phyloP scores from a whole-genome alignment of 2,329 filamentous ascomycete genomes.

The Phialophora verrucosa region DNA sequence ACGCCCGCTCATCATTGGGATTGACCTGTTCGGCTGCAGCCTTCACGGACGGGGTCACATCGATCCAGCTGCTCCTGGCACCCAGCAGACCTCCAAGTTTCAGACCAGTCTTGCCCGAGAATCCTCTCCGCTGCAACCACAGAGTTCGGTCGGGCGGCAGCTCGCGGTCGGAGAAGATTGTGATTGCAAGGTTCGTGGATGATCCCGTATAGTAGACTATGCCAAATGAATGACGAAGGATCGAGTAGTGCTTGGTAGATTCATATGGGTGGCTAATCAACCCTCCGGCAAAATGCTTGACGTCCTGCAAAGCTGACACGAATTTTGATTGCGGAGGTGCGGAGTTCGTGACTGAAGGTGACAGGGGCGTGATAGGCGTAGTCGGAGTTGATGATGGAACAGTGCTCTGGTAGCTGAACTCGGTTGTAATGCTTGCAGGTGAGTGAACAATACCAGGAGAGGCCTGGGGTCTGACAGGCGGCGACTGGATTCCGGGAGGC shows the following conservation, averaged over 20 bases:
- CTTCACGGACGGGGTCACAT: conserved; percentile 66
- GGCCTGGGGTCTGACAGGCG: conserved; percentile 22
- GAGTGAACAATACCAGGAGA: conserved; percentile 30
- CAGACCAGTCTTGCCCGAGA: conserved; percentile 72
- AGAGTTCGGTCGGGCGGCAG: conserved; percentile 64
- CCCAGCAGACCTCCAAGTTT: conserved; percentile 67
- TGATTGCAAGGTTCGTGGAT: conserved; percentile 67
- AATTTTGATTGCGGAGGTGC: conserved; percentile 30
- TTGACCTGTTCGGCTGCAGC: conserved; percentile 58
- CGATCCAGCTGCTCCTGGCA: conserved; percentile 65
- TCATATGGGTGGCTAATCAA: conserved; percentile 68
- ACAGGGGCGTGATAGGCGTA: conserved; percentile 16
- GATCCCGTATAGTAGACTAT: conserved; percentile 71
- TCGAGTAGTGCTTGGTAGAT: conserved; percentile 68
- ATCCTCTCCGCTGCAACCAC: conserved; percentile 73
- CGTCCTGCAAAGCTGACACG: conserved; percentile 55
- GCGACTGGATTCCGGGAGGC: conserved; percentile 22
- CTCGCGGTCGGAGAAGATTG: conserved; percentile 65
- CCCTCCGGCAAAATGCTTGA: conserved; percentile 69
- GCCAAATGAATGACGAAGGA: conserved; percentile 69
- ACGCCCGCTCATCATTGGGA: conserved; percentile 65
- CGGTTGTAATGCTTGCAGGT: conserved; percentile 26
- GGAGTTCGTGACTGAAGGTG: conserved; percentile 10
- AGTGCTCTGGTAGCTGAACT: conserved; percentile 10
- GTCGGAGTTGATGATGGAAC: conserved; percentile 12